Base-by-base conservation (phyloP, 73 alveolate genomes). In the Paramecium octaurelia region DNA sequence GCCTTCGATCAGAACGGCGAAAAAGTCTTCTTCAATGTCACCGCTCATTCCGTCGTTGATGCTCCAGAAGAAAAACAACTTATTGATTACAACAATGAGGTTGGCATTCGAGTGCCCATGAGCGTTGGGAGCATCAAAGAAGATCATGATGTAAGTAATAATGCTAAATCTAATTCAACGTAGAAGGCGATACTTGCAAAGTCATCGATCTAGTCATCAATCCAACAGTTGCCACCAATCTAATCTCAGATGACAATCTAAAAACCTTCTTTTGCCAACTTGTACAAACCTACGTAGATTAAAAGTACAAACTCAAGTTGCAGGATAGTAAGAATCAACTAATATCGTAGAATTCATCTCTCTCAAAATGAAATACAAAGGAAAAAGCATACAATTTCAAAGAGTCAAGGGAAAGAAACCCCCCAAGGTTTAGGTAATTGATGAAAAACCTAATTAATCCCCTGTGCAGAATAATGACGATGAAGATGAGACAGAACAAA, bases 401-500 rank as follows among this genome's bases (percentile, higher is more conserved):
- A 88, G 96, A 44, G 93, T 93, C 14, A 88, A 93, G 69, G 96
- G 95, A 46, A 93, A 93, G 57, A 93, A 93, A 92, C 93, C 93
- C 4, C 96, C 96, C 16, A 93, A 93, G 77, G 92, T 93, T 8
- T 27, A 93, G 35, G 92, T 88, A 20, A 92, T 71, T 29, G 84
- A 88, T 44, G 88, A 88, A 58, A 92, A 92, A 16, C 93, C 95
- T 35, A 92, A 42, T 12, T 40, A 92, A 92, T 38, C 68, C 7
- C 3, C 68, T 57, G 69, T 46, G 2, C 71, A 87, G 80, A 87
- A 87, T 29, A 24, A 64, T 34, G 75, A 58, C 8, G 64, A 87
- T 14, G 93, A 87, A 64, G 85, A 64, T 59, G 93, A 87, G 36
- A 77, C 86, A 11, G 93, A 87, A 87, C 23, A 44, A 87, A 87